Conservation (phyloP, 139 green algal species). For the Chlorella sp. region DNA sequence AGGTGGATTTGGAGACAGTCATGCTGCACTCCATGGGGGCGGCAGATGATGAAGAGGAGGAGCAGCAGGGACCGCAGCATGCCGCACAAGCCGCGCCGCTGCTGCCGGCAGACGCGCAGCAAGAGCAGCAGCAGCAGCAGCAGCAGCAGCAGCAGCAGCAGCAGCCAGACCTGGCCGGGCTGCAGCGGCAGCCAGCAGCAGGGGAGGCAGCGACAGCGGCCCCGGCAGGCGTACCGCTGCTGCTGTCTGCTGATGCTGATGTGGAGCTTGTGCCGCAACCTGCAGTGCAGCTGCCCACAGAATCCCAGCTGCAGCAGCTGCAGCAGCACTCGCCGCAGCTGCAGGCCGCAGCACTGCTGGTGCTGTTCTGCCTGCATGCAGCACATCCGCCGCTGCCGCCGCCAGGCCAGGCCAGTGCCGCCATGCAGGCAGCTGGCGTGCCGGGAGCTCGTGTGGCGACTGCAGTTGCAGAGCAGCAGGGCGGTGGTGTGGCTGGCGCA, state of each 20-base stretch:
- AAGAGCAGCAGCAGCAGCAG: neutral
- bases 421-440: neutral
- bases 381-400: constrained; percentile 31
- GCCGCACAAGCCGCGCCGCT: neutral
- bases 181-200: neutral
- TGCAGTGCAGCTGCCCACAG: neutral
- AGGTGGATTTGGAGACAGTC: constrained; percentile 18
- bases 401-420: neutral
- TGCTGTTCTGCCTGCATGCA: constrained; percentile 42
- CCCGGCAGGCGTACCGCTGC: no score
- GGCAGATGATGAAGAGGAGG: neutral
- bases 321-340: constrained; percentile 5
- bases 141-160: neutral
- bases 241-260: neutral
- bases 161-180: neutral
- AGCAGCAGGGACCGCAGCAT: neutral
- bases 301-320: constrained; percentile 1
- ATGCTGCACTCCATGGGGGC: neutral
- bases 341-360: constrained; percentile 22
- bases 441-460: neutral
- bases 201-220: neutral
- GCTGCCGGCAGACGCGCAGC: neutral
- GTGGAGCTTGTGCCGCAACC: neutral
- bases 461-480: neutral
- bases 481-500: no score